Evolutionary conservation across 108 stramenopile genomes (phyloP), one percentile per base, ranked within the genome.

Genomic region (Cylindrotheca closterium): DNA sequence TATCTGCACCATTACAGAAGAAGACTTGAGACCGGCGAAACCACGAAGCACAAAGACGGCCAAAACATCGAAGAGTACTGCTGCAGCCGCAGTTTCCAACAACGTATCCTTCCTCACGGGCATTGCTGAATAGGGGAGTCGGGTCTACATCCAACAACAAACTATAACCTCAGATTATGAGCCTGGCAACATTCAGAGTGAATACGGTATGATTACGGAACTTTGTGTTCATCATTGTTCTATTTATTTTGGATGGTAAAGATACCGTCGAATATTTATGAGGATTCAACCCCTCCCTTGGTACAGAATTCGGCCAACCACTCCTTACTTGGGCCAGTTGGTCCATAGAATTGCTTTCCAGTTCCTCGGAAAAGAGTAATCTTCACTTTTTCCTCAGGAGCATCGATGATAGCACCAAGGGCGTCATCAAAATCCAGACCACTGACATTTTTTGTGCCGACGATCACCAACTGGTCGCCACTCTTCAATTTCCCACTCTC

Each of bases 401-500:
- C 68, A 10, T 91, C 88, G 58, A 91, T 80, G 59, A 94, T 94
- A 25, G 79, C 70, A 25, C 82, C 83, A 54, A 94, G 61, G 15
- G 90, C 90, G 54, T 87, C 88, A 63, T 94, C 93, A 63, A 91
- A 94, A 48, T 76, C 67, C 46, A 86, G 28, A 18, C 88, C 93
- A 46, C 65, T 50, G 10, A 91, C 90, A 51, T 88, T 88, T 30
- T 61, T 79, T 7, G 51, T 62, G 4, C 86, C 84, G 18, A 94
- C 93, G 1, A 83, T 77, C 0, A 94, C 85, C 45, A 94, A 67
- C 64, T 94, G 89, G 74, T 94, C 93, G 28, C 90, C 93, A 19
- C 78, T 68, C 63, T 74, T 55, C 25, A 94, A 0, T 0, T 55
- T 64, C 1, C 84, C 89, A 51, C 83, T 75, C n/a, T 29, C 47